Base-by-base conservation (phyloP, 1,139 yeast genomes). In the Sugiyamaella japonica region DNA sequence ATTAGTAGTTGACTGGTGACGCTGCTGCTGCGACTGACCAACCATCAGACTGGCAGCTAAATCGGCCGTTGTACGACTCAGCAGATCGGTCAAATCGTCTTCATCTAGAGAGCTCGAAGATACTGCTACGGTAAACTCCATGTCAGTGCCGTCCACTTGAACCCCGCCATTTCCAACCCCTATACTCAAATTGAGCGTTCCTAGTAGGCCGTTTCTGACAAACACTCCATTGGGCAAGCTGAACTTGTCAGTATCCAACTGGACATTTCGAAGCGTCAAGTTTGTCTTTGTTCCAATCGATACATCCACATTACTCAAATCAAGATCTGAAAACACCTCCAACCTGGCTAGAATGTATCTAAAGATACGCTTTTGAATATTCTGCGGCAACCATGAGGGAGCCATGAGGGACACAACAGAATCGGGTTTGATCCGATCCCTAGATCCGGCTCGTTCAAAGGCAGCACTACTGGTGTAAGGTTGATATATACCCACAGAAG, bases 271-370 rank as follows among this genome's bases (percentile, higher is more conserved):
- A 23, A 89, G 76, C 0, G 80, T 76, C 68, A 79, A 80, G 70
- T 75, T 74, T 10, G 83, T 76, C 13, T 55, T 62, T 4, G 83
- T 72, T 1, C 86, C 86, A 42, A 88, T 71, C 6, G 95, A 85
- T 0, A 90, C 91, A 66, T 89, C 95, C 55, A 90, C 71, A 66
- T 89, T 86, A 15, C 90, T 86, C 34, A 88, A 74, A 67, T 89
- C 95, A 28, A 89, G 79, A 65, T 87, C 89, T 1, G 96, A 85
- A 67, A 90, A 88, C 41, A 90, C 72, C n/a, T 91, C 83, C 41
- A 90, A 79, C 68, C 89, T 95, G 66, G 86, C 89, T 20, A 90
- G 78, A 3, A 89, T 83, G 70, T 89, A 89, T 50, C 86, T 80
- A 50, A 90, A 79, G 48, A 90, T 80, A 64, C 96, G 76, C 70